Evolutionary conservation across 176 grass and related monocot species (phyloP), one percentile per base, ranked within the genome.

Genomic region (Oryza australiensis): DNA sequence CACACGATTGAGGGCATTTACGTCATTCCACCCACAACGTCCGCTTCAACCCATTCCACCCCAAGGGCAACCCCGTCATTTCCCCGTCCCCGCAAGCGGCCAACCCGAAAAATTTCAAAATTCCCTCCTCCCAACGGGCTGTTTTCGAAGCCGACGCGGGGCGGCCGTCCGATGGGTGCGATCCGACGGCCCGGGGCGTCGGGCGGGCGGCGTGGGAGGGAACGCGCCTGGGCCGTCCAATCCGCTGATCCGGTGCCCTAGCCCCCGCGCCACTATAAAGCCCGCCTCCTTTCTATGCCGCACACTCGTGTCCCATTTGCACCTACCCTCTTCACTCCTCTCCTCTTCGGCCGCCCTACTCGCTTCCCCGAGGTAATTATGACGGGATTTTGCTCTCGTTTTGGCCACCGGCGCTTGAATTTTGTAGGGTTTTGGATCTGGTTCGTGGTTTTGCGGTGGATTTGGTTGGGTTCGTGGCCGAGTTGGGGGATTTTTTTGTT

Each of bases 161-260:
- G 1, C 37, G 69, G 6, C 64, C 93, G 85, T 90, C 86, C 67
- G 87, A 92, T 90, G 75, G 2, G 22, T 0, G 0, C 30, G 66
- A 95, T 90, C 93, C 10, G 64, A 88, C 90, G 89, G 86, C 26
- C 34, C 27, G n/a, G 30, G 74, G 18, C 5, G 9, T 45, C 72
- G 57, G 49, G 41, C 32, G 3, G 45, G 46, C 64, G 74, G 82
- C 87, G 74, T 64, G 45, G 93, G 86, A 88, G 90, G 90, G 87
- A 95, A 87, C 82, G 41, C 68, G 70, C 1, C 45, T 79, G 30
- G 66, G 90, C 83, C 93, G 88, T 90, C 85, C 38, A 90, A 92
- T 93, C 41, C 33, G 48, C 82, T 26, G 93, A 92, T 92, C 49
- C 48, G 62, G 57, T 63, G 77, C 40, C 70, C 75, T 86, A 78